These are phyloP conservation scores for Arabis hirsuta DNA, from an alignment of 345 rosid species.

Conservation along the genomic window DNA sequence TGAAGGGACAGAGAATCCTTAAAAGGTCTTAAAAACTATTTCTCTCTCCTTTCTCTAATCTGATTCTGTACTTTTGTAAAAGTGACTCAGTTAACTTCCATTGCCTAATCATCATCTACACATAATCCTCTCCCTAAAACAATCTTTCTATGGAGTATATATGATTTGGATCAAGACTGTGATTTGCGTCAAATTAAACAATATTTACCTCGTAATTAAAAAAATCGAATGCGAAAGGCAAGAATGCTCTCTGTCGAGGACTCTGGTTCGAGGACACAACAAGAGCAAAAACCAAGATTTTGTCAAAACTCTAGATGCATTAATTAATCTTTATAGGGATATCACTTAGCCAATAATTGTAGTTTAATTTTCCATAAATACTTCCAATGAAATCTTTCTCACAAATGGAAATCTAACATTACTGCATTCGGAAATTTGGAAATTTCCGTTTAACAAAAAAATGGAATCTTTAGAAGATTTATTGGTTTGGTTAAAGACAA, in stretches of 20 bases:
- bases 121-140: constrained; percentile 12
- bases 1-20: constrained; percentile 40
- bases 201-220: constrained; percentile 14
- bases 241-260: not conserved
- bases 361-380: not conserved
- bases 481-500: not conserved
- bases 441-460: not conserved
- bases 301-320: not conserved
- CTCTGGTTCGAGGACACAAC: not conserved
- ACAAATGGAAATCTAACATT: not conserved
- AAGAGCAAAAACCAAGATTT: not conserved
- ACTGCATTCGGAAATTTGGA: not conserved
- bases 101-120: constrained; percentile 27
- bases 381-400: not conserved
- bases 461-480: not conserved
- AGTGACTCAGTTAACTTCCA: constrained; percentile 39
- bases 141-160: constrained; percentile 10
- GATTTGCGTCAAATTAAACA: not conserved
- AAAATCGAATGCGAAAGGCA: not conserved
- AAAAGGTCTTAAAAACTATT: constrained; percentile 34
- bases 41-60: constrained; percentile 29
- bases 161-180: too few relatives aligned
- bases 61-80: constrained; percentile 36
- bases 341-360: too few relatives aligned
- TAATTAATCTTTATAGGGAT: not conserved